A percentile compares a stretch with the other conserved stretches of the same genome.
Evolutionary conservation across 106 monocot genomes (phyloP).

Genomic region (Ottelia alismoides): DNA sequence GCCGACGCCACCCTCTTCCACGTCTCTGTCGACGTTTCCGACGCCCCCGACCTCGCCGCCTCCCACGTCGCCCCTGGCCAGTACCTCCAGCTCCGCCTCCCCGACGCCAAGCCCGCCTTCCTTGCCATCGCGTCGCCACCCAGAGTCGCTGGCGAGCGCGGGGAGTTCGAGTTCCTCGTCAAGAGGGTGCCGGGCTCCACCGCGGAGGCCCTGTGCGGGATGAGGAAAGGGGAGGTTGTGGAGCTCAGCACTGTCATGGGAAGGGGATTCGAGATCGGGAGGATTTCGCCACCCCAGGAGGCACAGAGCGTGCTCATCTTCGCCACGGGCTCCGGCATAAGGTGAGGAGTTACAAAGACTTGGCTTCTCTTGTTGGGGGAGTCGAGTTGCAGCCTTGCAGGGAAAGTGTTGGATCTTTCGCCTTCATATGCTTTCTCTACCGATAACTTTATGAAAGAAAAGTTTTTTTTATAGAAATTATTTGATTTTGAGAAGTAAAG

Average conservation of each 20-base stretch:
- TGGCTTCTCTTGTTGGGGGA: no score
- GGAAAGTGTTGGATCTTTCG: no score
- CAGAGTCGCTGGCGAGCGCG: slow-evolving; percentile 2
- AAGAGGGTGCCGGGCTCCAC: slow-evolving; percentile 54
- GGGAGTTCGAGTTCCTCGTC: slow-evolving; percentile 62
- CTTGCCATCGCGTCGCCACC: slow-evolving; percentile 85
- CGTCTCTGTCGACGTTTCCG: slow-evolving; percentile 51
- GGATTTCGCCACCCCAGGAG: slow-evolving; percentile 29
- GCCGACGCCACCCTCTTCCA: slow-evolving; percentile 64
- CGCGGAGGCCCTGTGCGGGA: slow-evolving; percentile 44
- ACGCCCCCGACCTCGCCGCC: slow-evolving; percentile 36
- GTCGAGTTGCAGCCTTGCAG: no score
- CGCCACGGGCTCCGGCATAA: slow-evolving; percentile 88
- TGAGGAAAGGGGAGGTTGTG: slow-evolving; percentile 53
- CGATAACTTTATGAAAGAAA: no score
- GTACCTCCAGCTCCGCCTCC: slow-evolving; percentile 70
- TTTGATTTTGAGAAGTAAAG: no score
- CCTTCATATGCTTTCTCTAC: no score
- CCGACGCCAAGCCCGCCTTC: slow-evolving; percentile 37
- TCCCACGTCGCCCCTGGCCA: slow-evolving; percentile 51
- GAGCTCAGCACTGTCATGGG: slow-evolving; percentile 64
- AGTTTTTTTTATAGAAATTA: no score
- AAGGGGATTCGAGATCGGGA: slow-evolving; percentile 44
- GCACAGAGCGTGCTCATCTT: slow-evolving; percentile 44
- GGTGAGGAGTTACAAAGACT: no score